Percentiles rank a stretch among this genome's conserved stretches.
Conservation (phyloP, 371 early-diverging fungal genomes). For the Mucor sp. region DNA sequence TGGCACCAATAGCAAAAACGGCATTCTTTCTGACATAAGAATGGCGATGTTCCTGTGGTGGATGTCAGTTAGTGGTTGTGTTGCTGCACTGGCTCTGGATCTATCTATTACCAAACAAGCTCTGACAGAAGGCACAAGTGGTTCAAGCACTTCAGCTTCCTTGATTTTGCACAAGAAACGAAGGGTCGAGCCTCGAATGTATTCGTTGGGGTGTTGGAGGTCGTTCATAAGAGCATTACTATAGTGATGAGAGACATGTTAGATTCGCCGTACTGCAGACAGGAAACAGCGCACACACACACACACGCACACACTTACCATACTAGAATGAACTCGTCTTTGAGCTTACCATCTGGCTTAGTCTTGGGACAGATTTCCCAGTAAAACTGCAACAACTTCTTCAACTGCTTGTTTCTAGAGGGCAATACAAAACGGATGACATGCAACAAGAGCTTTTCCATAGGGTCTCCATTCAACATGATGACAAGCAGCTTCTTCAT, state of each 20-base stretch:
- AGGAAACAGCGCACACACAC: too few species aligned
- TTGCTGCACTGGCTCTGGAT: neutral
- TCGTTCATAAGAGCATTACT: constrained; percentile 97
- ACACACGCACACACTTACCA: constrained; percentile 60
- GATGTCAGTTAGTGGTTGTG: neutral
- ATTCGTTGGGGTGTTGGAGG: constrained; percentile 99
- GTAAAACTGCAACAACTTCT: constrained; percentile 94
- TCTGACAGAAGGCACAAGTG: constrained; percentile 88
- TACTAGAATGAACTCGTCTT: constrained; percentile 95
- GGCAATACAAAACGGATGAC: constrained; percentile 97
- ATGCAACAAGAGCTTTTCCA: constrained; percentile 90
- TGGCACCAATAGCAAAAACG: constrained; percentile 88
- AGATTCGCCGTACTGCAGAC: neutral
- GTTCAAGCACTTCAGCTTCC: constrained; percentile 94
- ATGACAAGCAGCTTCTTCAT: constrained; percentile 89
- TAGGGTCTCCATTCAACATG: constrained; percentile 93
- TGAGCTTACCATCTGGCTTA: constrained; percentile 89
- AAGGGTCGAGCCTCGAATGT: constrained; percentile 94
- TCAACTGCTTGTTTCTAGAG: constrained; percentile 89
- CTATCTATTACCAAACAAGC: constrained; percentile 75
- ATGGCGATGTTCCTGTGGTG: constrained; percentile 85
- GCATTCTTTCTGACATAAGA: constrained; percentile 98
- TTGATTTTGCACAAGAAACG: constrained; percentile 94
- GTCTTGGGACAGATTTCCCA: constrained; percentile 97
- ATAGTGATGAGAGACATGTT: constrained; percentile 8